Evolutionary conservation across 345 rosid species (phyloP).

Genomic region (Mangifera indica): DNA sequence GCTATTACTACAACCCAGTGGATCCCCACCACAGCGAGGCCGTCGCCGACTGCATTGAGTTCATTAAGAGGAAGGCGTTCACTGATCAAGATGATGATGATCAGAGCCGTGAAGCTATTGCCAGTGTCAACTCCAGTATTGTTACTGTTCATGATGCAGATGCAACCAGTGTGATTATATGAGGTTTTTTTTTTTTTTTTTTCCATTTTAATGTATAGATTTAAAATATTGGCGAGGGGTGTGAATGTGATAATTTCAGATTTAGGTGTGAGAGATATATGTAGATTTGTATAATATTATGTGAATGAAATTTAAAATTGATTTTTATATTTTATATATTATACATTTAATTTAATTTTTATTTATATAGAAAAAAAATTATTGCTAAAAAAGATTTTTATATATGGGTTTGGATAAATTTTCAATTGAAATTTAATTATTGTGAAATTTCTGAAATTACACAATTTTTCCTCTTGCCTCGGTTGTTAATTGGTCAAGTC

Average conservation of each 20-base stretch:
- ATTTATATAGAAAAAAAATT: too few relatives aligned
- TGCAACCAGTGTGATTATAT: slow-evolving; percentile 30
- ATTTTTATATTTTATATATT: neutral
- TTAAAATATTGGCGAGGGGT: neutral
- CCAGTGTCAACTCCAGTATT: neutral
- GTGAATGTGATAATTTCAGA: neutral
- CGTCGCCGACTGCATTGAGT: slow-evolving; percentile 79
- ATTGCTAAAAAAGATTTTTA: too few relatives aligned
- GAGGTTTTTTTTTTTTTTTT: neutral
- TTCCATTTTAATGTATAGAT: neutral
- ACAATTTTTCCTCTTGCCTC: too few relatives aligned
- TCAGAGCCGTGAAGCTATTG: slow-evolving; percentile 12
- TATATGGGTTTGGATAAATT: too few relatives aligned
- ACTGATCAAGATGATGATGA: neutral
- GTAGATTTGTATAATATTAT: slow-evolving; percentile 12
- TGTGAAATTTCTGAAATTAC: too few relatives aligned
- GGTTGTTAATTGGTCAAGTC: too few relatives aligned
- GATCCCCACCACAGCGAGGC: slow-evolving; percentile 60
- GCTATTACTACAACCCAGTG: slow-evolving; percentile 1
- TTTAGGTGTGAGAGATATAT: slow-evolving; percentile 13
- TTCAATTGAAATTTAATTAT: too few relatives aligned
- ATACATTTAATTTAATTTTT: too few relatives aligned
- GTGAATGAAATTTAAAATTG: neutral
- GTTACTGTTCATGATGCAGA: neutral
- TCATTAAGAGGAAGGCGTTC: slow-evolving; percentile 59